Evolutionary conservation across 2,329 filamentous ascomycete genomes (phyloP), one percentile per base, ranked within the genome.

Genomic region (Fusarium sacchari): DNA sequence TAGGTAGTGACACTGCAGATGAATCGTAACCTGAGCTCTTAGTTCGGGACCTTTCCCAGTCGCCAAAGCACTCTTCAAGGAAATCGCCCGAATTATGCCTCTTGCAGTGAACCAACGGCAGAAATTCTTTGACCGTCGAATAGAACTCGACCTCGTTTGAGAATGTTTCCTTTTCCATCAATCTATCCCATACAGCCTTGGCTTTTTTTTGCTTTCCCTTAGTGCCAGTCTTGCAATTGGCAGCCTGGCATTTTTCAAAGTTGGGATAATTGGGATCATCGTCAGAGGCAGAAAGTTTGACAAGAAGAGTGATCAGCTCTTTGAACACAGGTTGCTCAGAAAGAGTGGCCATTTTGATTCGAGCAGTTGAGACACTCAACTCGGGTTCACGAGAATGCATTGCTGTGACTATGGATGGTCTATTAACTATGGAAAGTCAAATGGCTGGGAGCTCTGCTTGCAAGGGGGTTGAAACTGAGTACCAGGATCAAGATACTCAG

Each of bases 401-500:
- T n/a, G 34, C 10, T 36, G 30, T 26, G 22, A 22, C 43, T 50
- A 42, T 13, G 15, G 43, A 46, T 22, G 13, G 43, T 50, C 14
- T 71, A 43, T 74, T 50, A 37, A 64, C 26, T 44, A 40, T 24
- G 15, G 15, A 32, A 55, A 46, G 28, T n/a, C 30, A 15, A 13
- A 42, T 67, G 61, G 61, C 61, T 64, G 47, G 28, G 34, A 52
- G 24, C 26, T 20, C 9, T 24, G 26, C 36, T 39, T 8, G 14
- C 34, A 44, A 57, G 55, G 61, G 55, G 14, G 3, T 59, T 58
- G 46, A 69, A 64, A 46, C n/a, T 24, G 13, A 39, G 12, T 18
- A 37, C 67, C 28, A 44, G 66, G 43, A 20, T 43, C 37, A 14
- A 34, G 55, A 71, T 52, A 60, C 55, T 34, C 39, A 57, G 42